Percentiles rank a stretch among this genome's conserved stretches.
phyloP scores from a whole-genome alignment of 2,329 filamentous ascomycete genomes.

The Ascochyta pisi region DNA sequence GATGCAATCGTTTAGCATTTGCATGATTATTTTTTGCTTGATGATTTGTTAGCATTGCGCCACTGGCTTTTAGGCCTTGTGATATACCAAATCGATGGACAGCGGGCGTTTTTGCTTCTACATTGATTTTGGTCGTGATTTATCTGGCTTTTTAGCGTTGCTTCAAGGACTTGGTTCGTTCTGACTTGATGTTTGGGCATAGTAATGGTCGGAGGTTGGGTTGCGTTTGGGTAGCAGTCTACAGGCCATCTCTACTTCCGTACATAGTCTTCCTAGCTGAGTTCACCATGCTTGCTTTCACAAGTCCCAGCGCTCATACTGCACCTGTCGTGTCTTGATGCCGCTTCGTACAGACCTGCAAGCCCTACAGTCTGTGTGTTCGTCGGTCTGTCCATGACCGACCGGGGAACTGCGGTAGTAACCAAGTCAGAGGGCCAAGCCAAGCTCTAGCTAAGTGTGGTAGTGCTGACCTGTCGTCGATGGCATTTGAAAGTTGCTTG shows the following conservation, averaged over 20 bases:
- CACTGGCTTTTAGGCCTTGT: conserved; percentile 20
- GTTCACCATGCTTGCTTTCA: not conserved
- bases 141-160: not conserved
- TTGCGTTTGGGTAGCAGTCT: not conserved
- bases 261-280: conserved; percentile 8
- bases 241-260: conserved; percentile 1
- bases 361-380: not conserved
- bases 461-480: conserved; percentile 11
- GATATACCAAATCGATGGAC: conserved; percentile 38
- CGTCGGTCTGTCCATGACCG: not conserved
- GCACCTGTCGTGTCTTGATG: not conserved
- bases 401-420: not conserved
- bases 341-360: no score
- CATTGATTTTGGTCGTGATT: not conserved
- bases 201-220: conserved; percentile 21
- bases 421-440: not conserved
- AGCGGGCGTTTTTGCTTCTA: conserved; percentile 28
- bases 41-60: conserved; percentile 18
- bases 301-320: not conserved
- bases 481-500: conserved; percentile 1
- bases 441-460: not conserved
- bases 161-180: not conserved
- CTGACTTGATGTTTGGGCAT: conserved; percentile 2
- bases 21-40: conserved; percentile 18
- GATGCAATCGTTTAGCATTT: conserved; percentile 22